Conservation (phyloP, 768 basidiomycete genomes). For the Mycena sanguinolenta region DNA sequence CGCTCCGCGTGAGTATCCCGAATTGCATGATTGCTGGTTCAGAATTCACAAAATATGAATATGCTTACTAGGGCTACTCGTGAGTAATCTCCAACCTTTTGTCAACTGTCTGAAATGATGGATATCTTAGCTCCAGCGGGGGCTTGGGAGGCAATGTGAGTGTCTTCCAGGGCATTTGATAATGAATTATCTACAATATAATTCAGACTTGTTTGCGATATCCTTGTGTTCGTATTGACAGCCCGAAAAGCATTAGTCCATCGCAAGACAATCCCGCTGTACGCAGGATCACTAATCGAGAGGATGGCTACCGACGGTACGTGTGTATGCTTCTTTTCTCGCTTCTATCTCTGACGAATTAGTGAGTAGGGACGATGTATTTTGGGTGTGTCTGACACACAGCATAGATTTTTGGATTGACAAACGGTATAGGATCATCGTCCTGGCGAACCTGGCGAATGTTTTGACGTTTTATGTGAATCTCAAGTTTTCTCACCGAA, state of each 20-base stretch:
- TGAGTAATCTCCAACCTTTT: slow-evolving; percentile 22
- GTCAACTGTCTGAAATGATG: slow-evolving; percentile 23
- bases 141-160: slow-evolving; percentile 19
- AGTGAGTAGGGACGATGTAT: slow-evolving; percentile 28
- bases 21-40: slow-evolving; percentile 15
- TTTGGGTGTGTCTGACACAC: slow-evolving; percentile 23
- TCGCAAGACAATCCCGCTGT: slow-evolving; percentile 8
- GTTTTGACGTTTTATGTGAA: slow-evolving; percentile 40
- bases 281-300: slow-evolving; percentile 23
- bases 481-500: background rate
- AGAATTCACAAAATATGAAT: slow-evolving; percentile 20
- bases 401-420: slow-evolving; percentile 23
- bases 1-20: slow-evolving; percentile 24
- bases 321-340: slow-evolving; percentile 18
- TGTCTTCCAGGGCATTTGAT: slow-evolving; percentile 22
- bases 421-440: slow-evolving; percentile 25
- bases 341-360: slow-evolving; percentile 19
- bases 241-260: slow-evolving; percentile 23
- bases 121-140: slow-evolving; percentile 17
- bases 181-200: slow-evolving; percentile 15
- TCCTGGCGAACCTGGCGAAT: slow-evolving; percentile 49
- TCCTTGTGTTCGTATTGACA: slow-evolving; percentile 28
- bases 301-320: slow-evolving; percentile 27
- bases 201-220: slow-evolving; percentile 27
- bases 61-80: slow-evolving; percentile 20